A percentile compares a stretch with the other conserved stretches of the same genome.
phyloP scores from a whole-genome alignment of 495 filamentous ascomycete species.

The Neurospora sp. region DNA sequence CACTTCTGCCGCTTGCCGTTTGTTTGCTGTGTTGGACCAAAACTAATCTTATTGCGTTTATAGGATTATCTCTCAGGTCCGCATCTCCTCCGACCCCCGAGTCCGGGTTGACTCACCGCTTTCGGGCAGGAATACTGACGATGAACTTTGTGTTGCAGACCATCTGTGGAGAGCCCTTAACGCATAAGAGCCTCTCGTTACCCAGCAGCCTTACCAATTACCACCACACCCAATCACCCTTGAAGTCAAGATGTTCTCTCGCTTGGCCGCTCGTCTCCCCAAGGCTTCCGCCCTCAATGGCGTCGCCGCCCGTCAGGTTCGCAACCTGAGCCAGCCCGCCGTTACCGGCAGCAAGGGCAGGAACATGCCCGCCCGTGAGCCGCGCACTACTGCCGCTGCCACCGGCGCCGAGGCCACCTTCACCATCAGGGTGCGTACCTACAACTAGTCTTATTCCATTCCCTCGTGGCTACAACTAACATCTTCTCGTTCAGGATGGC shows the following conservation, averaged over 20 bases:
- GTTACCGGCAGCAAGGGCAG: constrained; percentile 57
- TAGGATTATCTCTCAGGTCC: constrained; percentile 94
- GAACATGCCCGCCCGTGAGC: constrained; percentile 34
- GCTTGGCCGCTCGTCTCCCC: constrained; percentile 47
- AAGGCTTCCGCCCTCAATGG: constrained; percentile 26
- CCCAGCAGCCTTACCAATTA: neutral
- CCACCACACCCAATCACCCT: constrained; percentile 8
- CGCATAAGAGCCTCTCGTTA: constrained; percentile 13
- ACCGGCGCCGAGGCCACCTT: constrained; percentile 74
- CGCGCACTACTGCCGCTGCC: constrained; percentile 46
- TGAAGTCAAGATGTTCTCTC: constrained; percentile 55
- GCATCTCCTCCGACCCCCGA: constrained; percentile 15
- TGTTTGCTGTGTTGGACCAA: neutral
- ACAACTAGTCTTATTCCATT: neutral
- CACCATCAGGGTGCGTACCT: constrained; percentile 66
- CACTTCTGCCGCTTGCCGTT: neutral
- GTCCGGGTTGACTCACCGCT: constrained; percentile 34
- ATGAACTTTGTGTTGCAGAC: constrained; percentile 43
- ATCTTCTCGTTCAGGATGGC: constrained; percentile 46
- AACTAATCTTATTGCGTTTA: constrained; percentile 11
- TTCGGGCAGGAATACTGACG: constrained; percentile 22
- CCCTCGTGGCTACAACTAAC: constrained; percentile 1
- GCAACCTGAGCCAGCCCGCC: constrained; percentile 39
- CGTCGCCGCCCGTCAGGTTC: constrained; percentile 35
- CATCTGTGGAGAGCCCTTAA: constrained; percentile 91